Base-by-base conservation (phyloP, 2,329 filamentous ascomycete genomes). In the Massarina eburnea region DNA sequence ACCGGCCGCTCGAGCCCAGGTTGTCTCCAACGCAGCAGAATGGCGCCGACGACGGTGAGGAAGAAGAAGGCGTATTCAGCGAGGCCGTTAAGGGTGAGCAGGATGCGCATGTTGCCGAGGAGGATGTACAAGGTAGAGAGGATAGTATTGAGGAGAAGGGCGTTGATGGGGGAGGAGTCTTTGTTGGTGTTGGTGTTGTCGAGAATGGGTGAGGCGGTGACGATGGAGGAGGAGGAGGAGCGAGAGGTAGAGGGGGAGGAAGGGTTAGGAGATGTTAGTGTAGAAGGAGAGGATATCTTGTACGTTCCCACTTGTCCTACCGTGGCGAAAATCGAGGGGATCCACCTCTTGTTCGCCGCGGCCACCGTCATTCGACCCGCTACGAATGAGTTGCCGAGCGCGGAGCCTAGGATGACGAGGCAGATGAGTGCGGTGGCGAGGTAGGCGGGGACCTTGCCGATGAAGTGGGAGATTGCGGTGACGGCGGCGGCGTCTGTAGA, bases 401-500 rank as follows among this genome's bases (percentile, higher is more conserved):
- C 70, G 1, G 82, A 83, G 10, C 82, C 82, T 0, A 79, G 80
- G 1, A 85, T 80, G 0, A 84, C 82, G 0, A 84, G 71, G 53
- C 81, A 84, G 42, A 85, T 81, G 4, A 85, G 64, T 0, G 61
- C 72, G 0, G 72, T 74, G 6, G 82, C 82, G 3, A 84, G 62
- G 19, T 85, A 77, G 30, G 64, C 63, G 32, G 59, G 34, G 71
- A 74, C 14, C 73, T 80, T 56, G 78, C 81, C 29, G 73, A 82
- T 4, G 33, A 82, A 82, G 73, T 83, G 53, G 3, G 44, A 65
- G 21, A 70, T 55, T 21, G 66, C 67, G 8, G 62, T 69, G 39
- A 85, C 82, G 2, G 82, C 83, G 1, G 84, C 80, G 18, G 80
- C 84, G 48, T 85, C 82, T 0, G 81, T 84, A 0, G 75, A 79